Evolutionary conservation across 495 filamentous ascomycete genomes (phyloP).

Genomic region (Xylaria palmicola): DNA sequence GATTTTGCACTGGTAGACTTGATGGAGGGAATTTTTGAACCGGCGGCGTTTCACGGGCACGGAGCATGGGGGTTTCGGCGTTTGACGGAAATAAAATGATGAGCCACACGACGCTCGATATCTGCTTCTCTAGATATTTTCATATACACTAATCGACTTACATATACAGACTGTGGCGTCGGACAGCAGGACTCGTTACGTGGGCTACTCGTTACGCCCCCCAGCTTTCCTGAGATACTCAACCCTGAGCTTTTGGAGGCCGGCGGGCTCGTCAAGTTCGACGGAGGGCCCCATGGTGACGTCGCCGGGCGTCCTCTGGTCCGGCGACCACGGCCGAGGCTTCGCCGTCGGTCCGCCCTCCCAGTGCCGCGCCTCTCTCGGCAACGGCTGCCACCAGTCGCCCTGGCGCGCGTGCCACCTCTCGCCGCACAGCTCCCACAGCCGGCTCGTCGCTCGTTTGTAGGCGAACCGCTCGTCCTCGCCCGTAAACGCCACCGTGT

Average conservation of each 20-base stretch:
- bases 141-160: slow-evolving; percentile 11
- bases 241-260: slow-evolving; percentile 38
- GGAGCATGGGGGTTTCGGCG: slow-evolving; percentile 22
- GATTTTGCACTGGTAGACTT: no score
- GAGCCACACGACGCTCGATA: not conserved
- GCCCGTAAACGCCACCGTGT: slow-evolving; percentile 60
- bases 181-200: not conserved
- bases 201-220: not conserved
- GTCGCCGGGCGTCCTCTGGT: slow-evolving; percentile 15
- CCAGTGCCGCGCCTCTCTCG: slow-evolving; percentile 57
- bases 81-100: not conserved
- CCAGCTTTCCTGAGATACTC: slow-evolving; percentile 22
- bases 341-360: slow-evolving; percentile 39
- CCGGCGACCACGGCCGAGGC: slow-evolving; percentile 11
- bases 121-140: not conserved
- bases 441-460: slow-evolving; percentile 61
- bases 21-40: no score
- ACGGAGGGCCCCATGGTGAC: slow-evolving; percentile 38
- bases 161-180: not conserved
- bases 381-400: slow-evolving; percentile 67
- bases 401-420: slow-evolving; percentile 60
- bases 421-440: slow-evolving; percentile 69
- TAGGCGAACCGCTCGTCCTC: slow-evolving; percentile 74
- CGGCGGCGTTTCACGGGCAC: slow-evolving; percentile 8
- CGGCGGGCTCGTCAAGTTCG: slow-evolving; percentile 42